Evolutionary conservation across 306 rosid genomes (phyloP).

Genomic region (Potentilla sterilis): DNA sequence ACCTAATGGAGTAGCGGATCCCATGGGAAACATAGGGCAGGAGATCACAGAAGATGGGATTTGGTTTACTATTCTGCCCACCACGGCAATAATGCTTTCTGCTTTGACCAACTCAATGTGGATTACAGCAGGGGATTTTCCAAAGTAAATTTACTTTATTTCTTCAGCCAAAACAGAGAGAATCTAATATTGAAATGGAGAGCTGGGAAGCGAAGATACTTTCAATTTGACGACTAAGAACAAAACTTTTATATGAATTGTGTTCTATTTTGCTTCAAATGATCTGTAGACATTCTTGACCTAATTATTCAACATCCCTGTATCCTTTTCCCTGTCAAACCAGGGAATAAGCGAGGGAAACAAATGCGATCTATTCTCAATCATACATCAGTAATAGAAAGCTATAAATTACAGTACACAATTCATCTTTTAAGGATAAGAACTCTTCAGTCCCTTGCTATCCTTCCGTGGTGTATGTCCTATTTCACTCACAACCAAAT

Average conservation of each 20-base stretch:
- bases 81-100: not conserved
- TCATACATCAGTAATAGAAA: conserved; percentile 9
- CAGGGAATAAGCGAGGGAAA: conserved; percentile 9
- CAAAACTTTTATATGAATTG: not conserved
- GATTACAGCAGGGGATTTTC: not conserved
- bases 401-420: conserved; percentile 11
- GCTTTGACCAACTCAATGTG: not conserved
- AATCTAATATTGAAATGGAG: not conserved
- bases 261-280: conserved; percentile 13
- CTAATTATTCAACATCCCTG: conserved; percentile 12
- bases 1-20: not conserved
- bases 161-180: not conserved
- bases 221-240: not conserved
- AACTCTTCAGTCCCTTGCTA: conserved; percentile 8
- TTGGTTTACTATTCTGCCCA: not conserved
- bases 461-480: not conserved
- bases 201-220: not conserved
- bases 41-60: not conserved
- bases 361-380: not conserved
- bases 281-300: conserved; percentile 1
- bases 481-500: conserved; percentile 15
- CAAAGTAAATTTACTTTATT: not conserved
- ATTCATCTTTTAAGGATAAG: conserved; percentile 8
- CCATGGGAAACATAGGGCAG: not conserved
- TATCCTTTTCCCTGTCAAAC: conserved; percentile 14